Conservation (phyloP, 2,329 filamentous ascomycete species). For the Lachnellula occidentalis region DNA sequence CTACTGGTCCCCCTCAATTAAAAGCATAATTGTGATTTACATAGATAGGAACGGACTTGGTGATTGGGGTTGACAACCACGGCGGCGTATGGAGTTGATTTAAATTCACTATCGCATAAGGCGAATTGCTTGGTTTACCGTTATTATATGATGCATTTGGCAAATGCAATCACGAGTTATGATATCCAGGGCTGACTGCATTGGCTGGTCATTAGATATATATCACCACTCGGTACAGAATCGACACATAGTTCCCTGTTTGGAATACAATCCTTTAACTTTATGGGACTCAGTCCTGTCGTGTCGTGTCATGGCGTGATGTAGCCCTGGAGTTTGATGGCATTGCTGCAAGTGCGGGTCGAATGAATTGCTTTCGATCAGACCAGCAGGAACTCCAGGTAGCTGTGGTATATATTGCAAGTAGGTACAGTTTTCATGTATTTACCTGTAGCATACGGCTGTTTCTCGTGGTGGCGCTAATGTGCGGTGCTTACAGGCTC, state of each 20-base stretch:
- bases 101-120: background rate
- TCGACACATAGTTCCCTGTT: background rate
- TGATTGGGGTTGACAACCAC: background rate
- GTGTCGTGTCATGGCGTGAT: background rate
- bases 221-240: background rate
- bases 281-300: background rate
- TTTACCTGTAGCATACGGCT: too few species aligned
- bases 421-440: too few species aligned
- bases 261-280: background rate
- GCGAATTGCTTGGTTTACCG: background rate
- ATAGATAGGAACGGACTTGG: background rate
- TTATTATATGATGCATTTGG: background rate
- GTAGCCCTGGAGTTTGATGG: too few species aligned
- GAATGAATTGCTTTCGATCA: background rate
- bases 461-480: too few species aligned
- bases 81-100: background rate
- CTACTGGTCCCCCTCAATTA: constrained; percentile 16
- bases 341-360: background rate
- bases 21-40: constrained; percentile 12
- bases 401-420: too few species aligned
- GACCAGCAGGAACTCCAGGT: background rate
- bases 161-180: background rate
- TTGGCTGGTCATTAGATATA: background rate
- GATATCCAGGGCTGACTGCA: background rate
- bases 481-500: too few species aligned